Evolutionary conservation across 371 early-diverging fungal genomes (phyloP).

Genomic region (Furculomyces boomerangus): DNA sequence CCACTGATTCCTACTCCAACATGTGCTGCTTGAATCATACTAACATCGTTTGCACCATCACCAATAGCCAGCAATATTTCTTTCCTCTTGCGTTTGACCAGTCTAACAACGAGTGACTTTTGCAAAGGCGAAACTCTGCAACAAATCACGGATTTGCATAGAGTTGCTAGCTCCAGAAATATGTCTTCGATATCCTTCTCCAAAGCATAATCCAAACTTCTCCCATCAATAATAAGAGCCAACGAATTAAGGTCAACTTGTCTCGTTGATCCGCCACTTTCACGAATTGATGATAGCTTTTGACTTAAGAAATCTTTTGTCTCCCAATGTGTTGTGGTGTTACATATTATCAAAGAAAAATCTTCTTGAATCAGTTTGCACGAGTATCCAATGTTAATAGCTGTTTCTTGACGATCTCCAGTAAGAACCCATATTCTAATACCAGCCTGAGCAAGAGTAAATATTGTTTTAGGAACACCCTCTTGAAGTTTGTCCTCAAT

Average conservation of each 20-base stretch:
- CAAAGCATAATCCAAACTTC: conserved; percentile 61
- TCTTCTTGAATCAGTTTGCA: conserved; percentile 76
- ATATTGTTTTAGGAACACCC: conserved; percentile 92
- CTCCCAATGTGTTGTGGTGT: conserved; percentile 58
- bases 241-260: conserved; percentile 26
- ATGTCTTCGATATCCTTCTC: conserved; percentile 26
- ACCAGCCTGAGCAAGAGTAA: conserved; percentile 85
- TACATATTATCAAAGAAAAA: conserved; percentile 66
- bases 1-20: conserved; percentile 95
- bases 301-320: conserved; percentile 58
- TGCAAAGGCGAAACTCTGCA: conserved; percentile 89
- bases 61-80: conserved; percentile 80
- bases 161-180: conserved; percentile 55
- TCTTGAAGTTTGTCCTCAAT: conserved; percentile 99
- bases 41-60: conserved; percentile 98
- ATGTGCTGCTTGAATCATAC: conserved; percentile 95
- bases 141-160: conserved; percentile 74
- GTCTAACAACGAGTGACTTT: conserved; percentile 83
- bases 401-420: conserved; percentile 86
- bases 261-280: conserved; percentile 9
- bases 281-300: conserved; percentile 47
- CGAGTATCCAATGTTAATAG: conserved; percentile 81
- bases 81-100: conserved; percentile 56
- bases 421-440: conserved; percentile 94
- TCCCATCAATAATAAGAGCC: conserved; percentile 84